phyloP scores from a whole-genome alignment of 1,284 basidiomycete genomes.

The Amylostereum areolatum region DNA sequence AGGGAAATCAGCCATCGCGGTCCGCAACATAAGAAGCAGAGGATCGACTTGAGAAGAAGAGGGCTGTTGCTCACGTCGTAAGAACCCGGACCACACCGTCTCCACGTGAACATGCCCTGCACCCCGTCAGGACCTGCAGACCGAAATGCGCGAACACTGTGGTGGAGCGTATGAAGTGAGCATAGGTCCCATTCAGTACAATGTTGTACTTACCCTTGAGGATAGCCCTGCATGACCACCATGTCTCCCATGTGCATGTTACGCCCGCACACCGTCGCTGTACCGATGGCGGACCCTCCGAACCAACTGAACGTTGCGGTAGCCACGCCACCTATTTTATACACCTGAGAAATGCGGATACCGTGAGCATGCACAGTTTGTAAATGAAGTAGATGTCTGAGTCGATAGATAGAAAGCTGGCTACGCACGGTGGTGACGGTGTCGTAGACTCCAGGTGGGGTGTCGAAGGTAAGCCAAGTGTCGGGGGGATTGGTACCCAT shows the following conservation, averaged over 20 bases:
- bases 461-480: constrained; percentile 59
- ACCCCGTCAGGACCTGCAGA: constrained; percentile 41
- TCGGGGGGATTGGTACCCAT: constrained; percentile 60
- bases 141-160: constrained; percentile 53
- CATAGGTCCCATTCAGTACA: not conserved
- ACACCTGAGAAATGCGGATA: not conserved
- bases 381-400: too few relatives aligned
- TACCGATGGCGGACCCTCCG: constrained; percentile 3
- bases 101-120: constrained; percentile 39
- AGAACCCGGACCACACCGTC: constrained; percentile 32
- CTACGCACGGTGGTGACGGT: constrained; percentile 11
- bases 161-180: constrained; percentile 5
- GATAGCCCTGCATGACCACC: not conserved
- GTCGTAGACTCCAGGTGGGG: constrained; percentile 25
- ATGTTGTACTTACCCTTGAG: not conserved
- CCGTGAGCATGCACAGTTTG: not conserved
- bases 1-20: not conserved
- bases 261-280: not conserved
- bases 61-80: constrained; percentile 46
- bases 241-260: constrained; percentile 8
- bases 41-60: not conserved
- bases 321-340: not conserved
- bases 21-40: not conserved
- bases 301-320: constrained; percentile 8
- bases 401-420: too few relatives aligned